phyloP scores from a whole-genome alignment of 495 filamentous ascomycete genomes.

The Filosporella fistucella region DNA sequence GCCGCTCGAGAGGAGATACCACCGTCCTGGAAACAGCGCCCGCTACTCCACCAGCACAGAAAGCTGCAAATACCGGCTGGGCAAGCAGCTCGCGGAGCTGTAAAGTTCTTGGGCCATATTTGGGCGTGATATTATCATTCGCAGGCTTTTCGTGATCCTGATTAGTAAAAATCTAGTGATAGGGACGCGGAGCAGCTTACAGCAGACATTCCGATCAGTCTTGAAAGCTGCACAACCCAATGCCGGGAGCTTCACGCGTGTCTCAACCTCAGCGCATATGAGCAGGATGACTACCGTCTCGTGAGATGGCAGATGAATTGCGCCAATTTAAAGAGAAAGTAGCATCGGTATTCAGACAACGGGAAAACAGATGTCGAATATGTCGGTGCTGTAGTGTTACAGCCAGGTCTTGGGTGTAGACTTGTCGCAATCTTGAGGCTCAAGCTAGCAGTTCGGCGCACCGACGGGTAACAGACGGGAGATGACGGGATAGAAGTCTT shows the following conservation, averaged over 20 bases:
- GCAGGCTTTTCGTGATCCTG: conserved; percentile 7
- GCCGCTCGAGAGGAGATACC: conserved; percentile 88
- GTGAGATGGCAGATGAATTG: conserved; percentile 8
- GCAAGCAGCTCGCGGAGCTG: conserved; percentile 48
- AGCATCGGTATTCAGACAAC: conserved; percentile 18
- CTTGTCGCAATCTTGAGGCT: neutral
- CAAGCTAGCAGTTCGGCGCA: neutral
- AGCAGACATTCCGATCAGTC: conserved; percentile 18
- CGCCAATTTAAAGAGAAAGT: neutral
- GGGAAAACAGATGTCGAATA: too few species aligned
- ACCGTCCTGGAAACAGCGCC: conserved; percentile 97
- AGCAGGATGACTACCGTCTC: conserved; percentile 3
- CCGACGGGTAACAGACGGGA: neutral
- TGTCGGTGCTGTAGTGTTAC: neutral
- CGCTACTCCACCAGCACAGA: conserved; percentile 92
- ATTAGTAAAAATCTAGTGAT: conserved; percentile 1
- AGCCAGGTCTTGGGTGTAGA: neutral
- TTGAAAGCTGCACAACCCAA: neutral
- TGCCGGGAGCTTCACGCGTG: conserved; percentile 9
- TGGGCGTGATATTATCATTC: conserved; percentile 18
- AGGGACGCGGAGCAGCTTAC: conserved; percentile 3
- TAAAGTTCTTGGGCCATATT: conserved; percentile 22
- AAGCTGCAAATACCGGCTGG: conserved; percentile 83
- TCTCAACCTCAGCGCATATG: conserved; percentile 8
- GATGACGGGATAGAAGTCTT: conserved; percentile 6